phyloP scores from a whole-genome alignment of 805 yeast species.

The Candida anglica region DNA sequence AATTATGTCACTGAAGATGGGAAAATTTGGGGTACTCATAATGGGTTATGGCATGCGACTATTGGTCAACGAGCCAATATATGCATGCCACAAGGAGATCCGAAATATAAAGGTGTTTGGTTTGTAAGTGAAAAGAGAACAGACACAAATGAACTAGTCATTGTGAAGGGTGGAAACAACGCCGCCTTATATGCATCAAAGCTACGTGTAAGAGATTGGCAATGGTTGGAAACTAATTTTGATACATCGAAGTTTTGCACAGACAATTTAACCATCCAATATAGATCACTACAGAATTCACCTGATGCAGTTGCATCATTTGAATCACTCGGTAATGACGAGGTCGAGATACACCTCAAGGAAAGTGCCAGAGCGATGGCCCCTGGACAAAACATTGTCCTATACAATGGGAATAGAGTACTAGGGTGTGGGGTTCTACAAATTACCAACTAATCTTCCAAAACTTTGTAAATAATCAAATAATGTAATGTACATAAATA shows the following conservation, averaged over 20 bases:
- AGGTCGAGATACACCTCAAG: constrained; percentile 34
- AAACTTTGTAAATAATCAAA: constrained; percentile 3
- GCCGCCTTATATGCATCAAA: constrained; percentile 44
- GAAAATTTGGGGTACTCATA: constrained; percentile 71
- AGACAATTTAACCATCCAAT: constrained; percentile 49
- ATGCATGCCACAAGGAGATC: constrained; percentile 87
- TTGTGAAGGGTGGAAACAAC: constrained; percentile 68
- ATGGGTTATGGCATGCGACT: constrained; percentile 93
- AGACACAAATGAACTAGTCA: constrained; percentile 67
- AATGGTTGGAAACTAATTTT: constrained; percentile 42
- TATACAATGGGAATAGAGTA: constrained; percentile 64
- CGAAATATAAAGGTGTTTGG: constrained; percentile 76
- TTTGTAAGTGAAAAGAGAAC: constrained; percentile 70
- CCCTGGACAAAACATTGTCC: constrained; percentile 80
- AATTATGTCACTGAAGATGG: constrained; percentile 76
- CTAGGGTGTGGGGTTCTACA: constrained; percentile 48
- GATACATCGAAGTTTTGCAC: constrained; percentile 6
- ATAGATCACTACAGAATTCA: constrained; percentile 62
- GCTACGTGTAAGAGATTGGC: constrained; percentile 43
- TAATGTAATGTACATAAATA: constrained; percentile 2
- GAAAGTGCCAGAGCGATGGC: constrained; percentile 69
- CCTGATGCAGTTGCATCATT: constrained; percentile 39
- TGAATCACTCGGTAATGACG: constrained; percentile 8
- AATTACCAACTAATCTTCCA: constrained; percentile 7
- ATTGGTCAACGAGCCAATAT: constrained; percentile 83